A percentile compares a stretch with the other conserved stretches of the same genome.
Evolutionary conservation across 75 land plant species (phyloP).

Genomic region (Picea glauca): DNA sequence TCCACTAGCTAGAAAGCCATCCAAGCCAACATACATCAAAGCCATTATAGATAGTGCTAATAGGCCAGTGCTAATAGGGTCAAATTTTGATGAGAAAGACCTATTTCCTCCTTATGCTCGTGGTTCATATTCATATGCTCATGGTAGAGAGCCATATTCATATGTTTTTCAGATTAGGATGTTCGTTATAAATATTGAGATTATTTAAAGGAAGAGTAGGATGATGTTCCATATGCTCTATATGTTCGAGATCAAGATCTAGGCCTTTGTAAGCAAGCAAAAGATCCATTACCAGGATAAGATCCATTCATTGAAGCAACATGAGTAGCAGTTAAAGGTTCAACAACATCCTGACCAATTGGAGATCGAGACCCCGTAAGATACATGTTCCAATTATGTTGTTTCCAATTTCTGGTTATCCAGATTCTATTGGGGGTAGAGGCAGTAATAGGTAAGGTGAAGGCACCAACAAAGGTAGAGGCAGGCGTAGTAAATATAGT

Average conservation of each 20-base stretch:
- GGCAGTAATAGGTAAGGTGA: too few relatives aligned
- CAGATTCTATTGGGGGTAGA: too few relatives aligned
- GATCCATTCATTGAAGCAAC: too few relatives aligned
- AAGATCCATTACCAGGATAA: neutral
- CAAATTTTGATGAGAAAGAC: too few relatives aligned
- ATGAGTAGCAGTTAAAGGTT: neutral
- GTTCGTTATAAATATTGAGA: neutral
- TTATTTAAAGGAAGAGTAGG: neutral
- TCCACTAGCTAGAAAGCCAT: too few relatives aligned
- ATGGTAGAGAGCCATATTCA: neutral
- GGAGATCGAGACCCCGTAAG: neutral
- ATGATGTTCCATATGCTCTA: neutral
- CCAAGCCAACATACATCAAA: too few relatives aligned
- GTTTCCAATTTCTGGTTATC: too few relatives aligned
- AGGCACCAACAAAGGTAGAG: too few relatives aligned
- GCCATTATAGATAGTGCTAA: too few relatives aligned
- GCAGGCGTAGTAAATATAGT: too few relatives aligned
- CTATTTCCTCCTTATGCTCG: too few relatives aligned
- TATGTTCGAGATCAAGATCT: neutral
- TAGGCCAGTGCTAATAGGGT: too few relatives aligned
- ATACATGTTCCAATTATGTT: neutral
- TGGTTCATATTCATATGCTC: neutral
- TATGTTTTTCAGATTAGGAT: neutral
- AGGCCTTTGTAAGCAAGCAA: neutral
- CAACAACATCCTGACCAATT: neutral